Evolutionary conservation across 768 basidiomycete genomes (phyloP).

Genomic region (Rhodotorula toruloides): DNA sequence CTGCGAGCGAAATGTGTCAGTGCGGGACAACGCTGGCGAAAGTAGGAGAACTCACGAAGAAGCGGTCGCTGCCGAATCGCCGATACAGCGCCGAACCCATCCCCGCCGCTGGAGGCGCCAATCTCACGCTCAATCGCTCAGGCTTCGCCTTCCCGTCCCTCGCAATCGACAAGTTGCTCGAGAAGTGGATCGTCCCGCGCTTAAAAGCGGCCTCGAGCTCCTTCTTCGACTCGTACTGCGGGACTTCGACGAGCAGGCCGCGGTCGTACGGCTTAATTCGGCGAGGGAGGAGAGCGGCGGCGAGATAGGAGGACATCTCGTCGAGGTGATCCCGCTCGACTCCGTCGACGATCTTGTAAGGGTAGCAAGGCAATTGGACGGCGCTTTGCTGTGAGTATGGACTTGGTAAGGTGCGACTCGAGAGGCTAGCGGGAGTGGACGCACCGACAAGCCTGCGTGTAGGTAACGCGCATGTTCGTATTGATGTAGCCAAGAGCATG

Average conservation of each 20-base stretch:
- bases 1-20: background rate
- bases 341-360: background rate
- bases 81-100: conserved; percentile 17
- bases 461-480: conserved; percentile 30
- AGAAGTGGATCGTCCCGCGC: conserved; percentile 15
- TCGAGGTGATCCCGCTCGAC: background rate
- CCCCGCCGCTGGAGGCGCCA: conserved; percentile 9
- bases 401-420: background rate
- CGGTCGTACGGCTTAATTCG: background rate
- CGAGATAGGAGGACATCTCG: conserved; percentile 13
- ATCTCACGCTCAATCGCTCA: conserved; percentile 1
- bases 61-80: conserved; percentile 21
- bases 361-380: conserved; percentile 7
- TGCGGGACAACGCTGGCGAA: too few species aligned
- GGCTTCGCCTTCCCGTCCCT: background rate
- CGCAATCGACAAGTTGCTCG: background rate
- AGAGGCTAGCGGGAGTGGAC: background rate
- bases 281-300: background rate
- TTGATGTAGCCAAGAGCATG: conserved; percentile 17
- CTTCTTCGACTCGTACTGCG: conserved; percentile 11
- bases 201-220: conserved; percentile 22
- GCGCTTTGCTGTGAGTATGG: background rate
- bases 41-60: conserved; percentile 6
- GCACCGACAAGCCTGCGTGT: conserved; percentile 11
- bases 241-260: conserved; percentile 17